phyloP scores from a whole-genome alignment of 2,329 filamentous ascomycete genomes.

The Macroventuria anomochaeta region DNA sequence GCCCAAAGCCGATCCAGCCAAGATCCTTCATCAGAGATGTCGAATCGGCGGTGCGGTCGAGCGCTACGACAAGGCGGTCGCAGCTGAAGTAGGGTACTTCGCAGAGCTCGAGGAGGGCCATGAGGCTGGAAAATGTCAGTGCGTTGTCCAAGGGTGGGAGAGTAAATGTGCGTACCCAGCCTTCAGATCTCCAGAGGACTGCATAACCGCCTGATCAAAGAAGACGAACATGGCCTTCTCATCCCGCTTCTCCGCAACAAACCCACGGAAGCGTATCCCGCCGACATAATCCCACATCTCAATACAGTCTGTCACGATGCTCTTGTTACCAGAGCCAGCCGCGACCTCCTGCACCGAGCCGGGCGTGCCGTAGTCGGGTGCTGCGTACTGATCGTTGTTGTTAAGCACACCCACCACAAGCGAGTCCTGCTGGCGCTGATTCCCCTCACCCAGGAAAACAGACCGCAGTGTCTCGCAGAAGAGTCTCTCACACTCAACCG shows the following conservation, averaged over 20 bases:
- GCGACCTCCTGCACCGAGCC: constrained; percentile 32
- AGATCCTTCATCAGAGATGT: constrained; percentile 77
- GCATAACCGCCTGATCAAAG: constrained; percentile 75
- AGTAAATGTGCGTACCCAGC: constrained; percentile 70
- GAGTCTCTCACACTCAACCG: constrained; percentile 99
- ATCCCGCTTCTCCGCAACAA: constrained; percentile 73
- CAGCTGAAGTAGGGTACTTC: constrained; percentile 75
- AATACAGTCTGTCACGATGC: constrained; percentile 67
- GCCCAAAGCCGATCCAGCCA: constrained; percentile 91
- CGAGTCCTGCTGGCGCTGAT: constrained; percentile 77
- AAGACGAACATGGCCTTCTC: constrained; percentile 85
- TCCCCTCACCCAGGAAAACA: constrained; percentile 97
- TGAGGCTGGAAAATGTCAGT: constrained; percentile 56
- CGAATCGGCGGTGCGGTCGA: constrained; percentile 72
- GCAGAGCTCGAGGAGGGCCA: constrained; percentile 89
- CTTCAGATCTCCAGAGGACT: constrained; percentile 74
- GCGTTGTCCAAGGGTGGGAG: neutral
- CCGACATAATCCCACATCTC: constrained; percentile 87
- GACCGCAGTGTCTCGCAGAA: constrained; percentile 95
- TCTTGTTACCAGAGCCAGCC: constrained; percentile 22
- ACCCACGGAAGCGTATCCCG: constrained; percentile 84
- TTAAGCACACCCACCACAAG: constrained; percentile 78
- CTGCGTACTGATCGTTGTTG: constrained; percentile 33
- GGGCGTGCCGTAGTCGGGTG: constrained; percentile 39
- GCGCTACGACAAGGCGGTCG: constrained; percentile 77